These are phyloP conservation scores for Iberis pinnata DNA, from an alignment of 345 rosid genomes.

Conservation along the genomic window DNA sequence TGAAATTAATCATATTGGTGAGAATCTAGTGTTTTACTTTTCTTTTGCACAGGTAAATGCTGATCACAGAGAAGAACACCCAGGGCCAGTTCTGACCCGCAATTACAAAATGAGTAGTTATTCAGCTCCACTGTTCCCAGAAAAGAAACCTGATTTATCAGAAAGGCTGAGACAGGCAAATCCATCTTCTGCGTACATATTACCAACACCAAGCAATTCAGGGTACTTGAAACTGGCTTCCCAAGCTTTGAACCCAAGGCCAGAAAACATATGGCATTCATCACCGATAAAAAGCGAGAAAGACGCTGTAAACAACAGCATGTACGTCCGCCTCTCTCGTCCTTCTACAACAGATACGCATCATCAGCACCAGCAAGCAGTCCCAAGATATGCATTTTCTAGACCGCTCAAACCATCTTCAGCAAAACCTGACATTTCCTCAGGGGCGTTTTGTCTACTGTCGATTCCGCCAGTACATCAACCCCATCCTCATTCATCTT, in stretches of 20 bases:
- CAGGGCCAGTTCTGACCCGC: constrained; percentile 33
- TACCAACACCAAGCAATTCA: constrained; percentile 71
- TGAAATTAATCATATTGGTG: too few relatives aligned
- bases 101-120: constrained; percentile 51
- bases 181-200: constrained; percentile 55
- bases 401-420: constrained; percentile 64
- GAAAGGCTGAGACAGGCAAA: constrained; percentile 55
- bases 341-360: constrained; percentile 46
- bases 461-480: constrained; percentile 23
- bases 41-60: constrained; percentile 23
- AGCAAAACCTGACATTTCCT: constrained; percentile 41
- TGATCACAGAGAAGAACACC: constrained; percentile 47
- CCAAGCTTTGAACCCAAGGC: constrained; percentile 37
- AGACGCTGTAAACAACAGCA: constrained; percentile 27
- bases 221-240: constrained; percentile 34
- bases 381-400: constrained; percentile 57
- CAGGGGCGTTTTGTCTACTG: constrained; percentile 39
- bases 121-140: constrained; percentile 90
- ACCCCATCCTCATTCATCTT: constrained; percentile 25
- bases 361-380: constrained; percentile 40
- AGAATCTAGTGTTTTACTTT: too few relatives aligned
- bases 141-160: constrained; percentile 50
- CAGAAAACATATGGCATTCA: constrained; percentile 69
- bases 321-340: constrained; percentile 47
- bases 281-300: constrained; percentile 58